Base-by-base conservation (phyloP, 495 filamentous ascomycete species). In the Penicillium goetzii region DNA sequence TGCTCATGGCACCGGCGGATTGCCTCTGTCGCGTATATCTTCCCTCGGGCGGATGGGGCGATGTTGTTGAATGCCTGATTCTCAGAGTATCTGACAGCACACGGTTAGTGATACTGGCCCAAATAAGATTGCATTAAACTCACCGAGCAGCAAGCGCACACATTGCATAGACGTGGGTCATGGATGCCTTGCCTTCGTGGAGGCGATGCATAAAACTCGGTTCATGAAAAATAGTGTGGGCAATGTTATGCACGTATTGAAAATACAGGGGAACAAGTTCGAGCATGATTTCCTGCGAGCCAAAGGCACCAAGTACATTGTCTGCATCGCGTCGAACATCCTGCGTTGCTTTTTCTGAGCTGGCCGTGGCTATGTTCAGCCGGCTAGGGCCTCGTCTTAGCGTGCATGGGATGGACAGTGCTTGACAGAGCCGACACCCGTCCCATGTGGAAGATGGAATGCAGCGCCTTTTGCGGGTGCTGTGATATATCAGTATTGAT, bases 231-330 rank as follows among this genome's bases (percentile, higher is more conserved):
- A 47, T 47, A 4, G 43, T 47, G 19, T 25, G 19, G 19, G 43
- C 43, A 17, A 47, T 47, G 11, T 47, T 47, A 47, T 47, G 21
- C 43, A 25, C 43, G 1, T 23, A 47, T 47, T 47, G 43, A 14
- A 47, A 47, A 47, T 47, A 25, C 2, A 47, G 21, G 43, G 43
- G 43, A 23, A 47, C 43, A 23, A 47, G 43, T 47, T 47, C 43
- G 21, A 23, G 21, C 21, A 47, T 2, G 2, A 47, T 1, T 23
- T 25, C 43, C 2, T 3, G 21, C 21, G 43, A 23, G 43, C 43
- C 43, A 23, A 47, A 47, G 11, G 41, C n/a, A 23, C 43, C 43
- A 12, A 47, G 43, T 2, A 12, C 19, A 23, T 45, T 5, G 3
- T 21, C 8, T 12, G 23, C 43, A 3, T 12, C 21, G 8, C 21